A percentile compares a stretch with the other conserved stretches of the same genome.
Evolutionary conservation across 495 filamentous ascomycete species (phyloP).

Genomic region (Xylaria acuta): DNA sequence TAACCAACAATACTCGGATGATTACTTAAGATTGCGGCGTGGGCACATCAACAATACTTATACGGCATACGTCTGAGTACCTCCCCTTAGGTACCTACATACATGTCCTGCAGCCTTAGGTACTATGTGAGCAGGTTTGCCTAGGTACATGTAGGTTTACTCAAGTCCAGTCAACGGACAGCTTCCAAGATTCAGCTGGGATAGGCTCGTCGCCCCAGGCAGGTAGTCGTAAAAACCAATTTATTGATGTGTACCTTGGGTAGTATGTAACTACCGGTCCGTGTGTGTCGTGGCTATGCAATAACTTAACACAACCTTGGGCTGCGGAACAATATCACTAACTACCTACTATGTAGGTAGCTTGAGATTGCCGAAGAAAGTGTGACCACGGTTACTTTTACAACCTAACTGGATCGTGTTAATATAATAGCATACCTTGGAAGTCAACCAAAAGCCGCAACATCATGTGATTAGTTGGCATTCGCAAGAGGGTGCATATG

Average conservation of each 20-base stretch:
- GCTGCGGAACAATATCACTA: not conserved
- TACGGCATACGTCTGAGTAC: not conserved
- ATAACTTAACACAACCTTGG: not conserved
- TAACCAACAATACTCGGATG: not conserved
- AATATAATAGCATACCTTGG: too few species aligned
- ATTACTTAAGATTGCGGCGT: not conserved
- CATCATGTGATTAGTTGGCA: not conserved
- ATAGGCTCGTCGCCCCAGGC: not conserved
- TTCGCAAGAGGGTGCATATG: not conserved
- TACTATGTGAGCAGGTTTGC: not conserved
- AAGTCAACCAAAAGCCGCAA: not conserved
- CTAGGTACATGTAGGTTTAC: not conserved
- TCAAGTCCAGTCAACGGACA: not conserved
- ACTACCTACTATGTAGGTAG: not conserved
- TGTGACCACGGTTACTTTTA: too few species aligned
- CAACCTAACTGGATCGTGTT: too few species aligned
- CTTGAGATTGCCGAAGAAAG: too few species aligned
- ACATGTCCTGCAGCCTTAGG: constrained; percentile 2
- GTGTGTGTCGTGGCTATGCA: not conserved
- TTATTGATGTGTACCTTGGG: not conserved
- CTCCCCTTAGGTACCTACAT: not conserved
- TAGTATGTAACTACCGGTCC: not conserved
- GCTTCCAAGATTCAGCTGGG: not conserved
- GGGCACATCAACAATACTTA: not conserved
- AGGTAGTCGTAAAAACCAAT: not conserved